These are phyloP conservation scores for Bretschneidera sinensis DNA, from an alignment of 345 rosid species.

Conservation along the genomic window DNA sequence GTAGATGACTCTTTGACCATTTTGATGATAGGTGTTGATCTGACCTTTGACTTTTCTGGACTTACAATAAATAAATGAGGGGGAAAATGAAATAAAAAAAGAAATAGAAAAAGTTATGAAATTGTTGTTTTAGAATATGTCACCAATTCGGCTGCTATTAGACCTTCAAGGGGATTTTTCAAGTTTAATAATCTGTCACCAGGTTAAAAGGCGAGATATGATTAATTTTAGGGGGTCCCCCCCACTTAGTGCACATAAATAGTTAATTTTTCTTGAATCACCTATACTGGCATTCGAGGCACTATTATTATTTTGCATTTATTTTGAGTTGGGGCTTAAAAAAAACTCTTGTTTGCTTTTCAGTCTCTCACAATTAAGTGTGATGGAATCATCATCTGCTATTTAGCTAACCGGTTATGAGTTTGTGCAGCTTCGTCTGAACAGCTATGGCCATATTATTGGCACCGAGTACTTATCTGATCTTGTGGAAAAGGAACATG, in stretches of 20 bases:
- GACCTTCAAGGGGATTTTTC: no score
- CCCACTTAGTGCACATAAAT: background rate
- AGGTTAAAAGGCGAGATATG: no score
- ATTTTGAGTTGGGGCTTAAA: background rate
- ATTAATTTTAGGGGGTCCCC: no score
- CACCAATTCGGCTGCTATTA: no score
- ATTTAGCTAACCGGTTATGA: slow-evolving; percentile 24
- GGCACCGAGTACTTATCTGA: slow-evolving; percentile 94
- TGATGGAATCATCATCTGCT: background rate
- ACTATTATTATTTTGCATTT: background rate
- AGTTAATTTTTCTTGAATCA: background rate
- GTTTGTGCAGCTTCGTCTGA: slow-evolving; percentile 81
- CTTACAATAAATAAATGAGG: background rate
- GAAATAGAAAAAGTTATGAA: background rate
- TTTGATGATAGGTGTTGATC: background rate
- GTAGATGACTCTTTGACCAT: background rate
- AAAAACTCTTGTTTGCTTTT: background rate
- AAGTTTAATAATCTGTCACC: no score
- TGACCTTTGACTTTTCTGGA: background rate
- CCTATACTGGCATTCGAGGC: background rate
- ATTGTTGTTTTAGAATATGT: background rate
- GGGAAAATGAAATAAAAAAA: no score
- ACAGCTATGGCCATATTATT: slow-evolving; percentile 75
- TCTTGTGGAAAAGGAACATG: slow-evolving; percentile 88
- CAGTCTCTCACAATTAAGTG: background rate